These are phyloP conservation scores for Globisporangium carolinianum DNA, from an alignment of 352 stramenopile species.

Conservation along the genomic window DNA sequence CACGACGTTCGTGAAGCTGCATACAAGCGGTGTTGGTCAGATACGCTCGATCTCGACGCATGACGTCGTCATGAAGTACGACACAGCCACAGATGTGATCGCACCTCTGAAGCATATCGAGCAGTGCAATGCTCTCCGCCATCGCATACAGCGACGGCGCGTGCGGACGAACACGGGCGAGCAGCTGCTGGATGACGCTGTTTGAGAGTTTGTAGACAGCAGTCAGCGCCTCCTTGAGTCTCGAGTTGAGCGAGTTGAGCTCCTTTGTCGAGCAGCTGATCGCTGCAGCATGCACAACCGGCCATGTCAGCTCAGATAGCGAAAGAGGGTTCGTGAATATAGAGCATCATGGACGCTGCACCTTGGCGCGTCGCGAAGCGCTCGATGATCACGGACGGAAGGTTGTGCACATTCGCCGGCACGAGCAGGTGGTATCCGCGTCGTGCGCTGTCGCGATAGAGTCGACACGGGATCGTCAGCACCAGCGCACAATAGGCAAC, in stretches of 20 bases:
- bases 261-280: slow-evolving; percentile 86
- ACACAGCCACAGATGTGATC: too few species aligned
- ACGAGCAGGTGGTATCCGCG: slow-evolving; percentile 71
- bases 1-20: slow-evolving; percentile 86
- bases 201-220: slow-evolving; percentile 89
- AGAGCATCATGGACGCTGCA: slow-evolving; percentile 8
- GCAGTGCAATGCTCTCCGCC: slow-evolving; percentile 83
- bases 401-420: slow-evolving; percentile 39
- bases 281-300: slow-evolving; percentile 25
- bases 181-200: slow-evolving; percentile 71
- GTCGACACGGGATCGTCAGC: slow-evolving; percentile 6
- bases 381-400: slow-evolving; percentile 61
- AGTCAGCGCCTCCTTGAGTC: slow-evolving; percentile 72
- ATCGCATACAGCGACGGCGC: slow-evolving; percentile 78
- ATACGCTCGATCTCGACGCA: too few species aligned
- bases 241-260: slow-evolving; percentile 78
- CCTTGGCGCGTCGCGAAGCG: slow-evolving; percentile 57
- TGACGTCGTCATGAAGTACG: too few species aligned
- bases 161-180: slow-evolving; percentile 71
- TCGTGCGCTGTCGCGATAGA: slow-evolving; percentile 15
- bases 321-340: too few species aligned
- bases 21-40: background rate
- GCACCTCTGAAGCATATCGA: slow-evolving; percentile 90
- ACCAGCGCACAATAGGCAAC: background rate
- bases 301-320: background rate